A percentile compares a stretch with the other conserved stretches of the same genome.
phyloP scores from a whole-genome alignment of 169 alveolate species.

The Eimeria acervulina region DNA sequence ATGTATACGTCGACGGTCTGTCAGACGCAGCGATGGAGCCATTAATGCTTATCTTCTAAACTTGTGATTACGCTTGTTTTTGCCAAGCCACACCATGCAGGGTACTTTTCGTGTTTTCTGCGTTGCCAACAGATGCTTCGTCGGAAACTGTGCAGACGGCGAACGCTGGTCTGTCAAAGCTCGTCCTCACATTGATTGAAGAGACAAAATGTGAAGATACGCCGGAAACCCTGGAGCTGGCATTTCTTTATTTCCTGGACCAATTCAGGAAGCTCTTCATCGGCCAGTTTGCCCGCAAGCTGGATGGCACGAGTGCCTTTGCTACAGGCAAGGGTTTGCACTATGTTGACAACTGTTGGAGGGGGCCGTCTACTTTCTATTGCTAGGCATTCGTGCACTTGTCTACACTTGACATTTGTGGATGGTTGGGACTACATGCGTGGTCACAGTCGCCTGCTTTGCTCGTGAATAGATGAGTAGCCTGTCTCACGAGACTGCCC shows the following conservation, averaged over 20 bases:
- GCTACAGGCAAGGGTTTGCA: slow-evolving; percentile 45
- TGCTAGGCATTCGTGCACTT: background rate
- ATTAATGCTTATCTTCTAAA: background rate
- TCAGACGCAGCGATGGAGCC: background rate
- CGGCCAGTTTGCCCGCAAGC: slow-evolving; percentile 90
- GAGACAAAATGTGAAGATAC: slow-evolving; percentile 81
- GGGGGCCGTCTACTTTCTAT: background rate
- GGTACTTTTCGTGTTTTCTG: background rate
- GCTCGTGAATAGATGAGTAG: background rate
- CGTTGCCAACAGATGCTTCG: slow-evolving; percentile 61
- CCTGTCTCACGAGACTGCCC: background rate
- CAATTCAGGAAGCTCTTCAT: slow-evolving; percentile 95
- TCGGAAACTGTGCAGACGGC: slow-evolving; percentile 68
- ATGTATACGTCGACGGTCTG: slow-evolving; percentile 67
- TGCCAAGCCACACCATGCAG: background rate
- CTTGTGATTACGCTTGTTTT: background rate
- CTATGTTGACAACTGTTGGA: background rate
- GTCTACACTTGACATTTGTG: background rate
- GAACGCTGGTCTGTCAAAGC: slow-evolving; percentile 78
- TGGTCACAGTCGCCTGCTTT: background rate
- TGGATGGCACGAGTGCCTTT: slow-evolving; percentile 55
- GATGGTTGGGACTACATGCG: background rate
- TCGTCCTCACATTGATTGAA: slow-evolving; percentile 74
- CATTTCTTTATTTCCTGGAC: slow-evolving; percentile 94
- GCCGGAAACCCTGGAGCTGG: slow-evolving; percentile 92